Percentiles rank a stretch among this genome's conserved stretches.
phyloP scores from a whole-genome alignment of 805 yeast genomes.

The Lipomyces oligophaga region DNA sequence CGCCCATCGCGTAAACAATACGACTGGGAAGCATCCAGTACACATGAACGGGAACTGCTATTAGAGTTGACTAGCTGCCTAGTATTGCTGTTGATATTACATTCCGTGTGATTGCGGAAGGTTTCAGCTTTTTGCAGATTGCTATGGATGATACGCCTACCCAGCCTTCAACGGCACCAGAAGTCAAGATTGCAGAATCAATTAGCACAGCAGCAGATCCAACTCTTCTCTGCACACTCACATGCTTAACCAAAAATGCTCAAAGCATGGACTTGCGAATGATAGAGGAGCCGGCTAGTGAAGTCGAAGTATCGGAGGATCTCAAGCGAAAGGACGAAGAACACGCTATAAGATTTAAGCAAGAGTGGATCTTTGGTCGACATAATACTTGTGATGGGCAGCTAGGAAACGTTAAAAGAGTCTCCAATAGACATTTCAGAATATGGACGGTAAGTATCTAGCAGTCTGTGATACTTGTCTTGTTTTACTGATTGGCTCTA shows the following conservation, averaged over 20 bases:
- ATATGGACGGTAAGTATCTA: slow-evolving; percentile 44
- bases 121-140: too few relatives aligned
- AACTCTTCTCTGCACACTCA: slow-evolving; percentile 27
- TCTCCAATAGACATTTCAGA: slow-evolving; percentile 68
- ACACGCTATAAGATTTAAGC: too few relatives aligned
- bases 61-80: too few relatives aligned
- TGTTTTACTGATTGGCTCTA: too few relatives aligned
- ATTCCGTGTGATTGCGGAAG: too few relatives aligned
- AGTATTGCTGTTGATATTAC: too few relatives aligned
- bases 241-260: slow-evolving; percentile 20
- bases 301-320: slow-evolving; percentile 17
- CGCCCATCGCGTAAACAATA: background rate
- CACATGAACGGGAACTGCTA: background rate
- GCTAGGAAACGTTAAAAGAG: slow-evolving; percentile 57
- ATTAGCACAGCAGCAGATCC: slow-evolving; percentile 6
- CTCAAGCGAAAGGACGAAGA: slow-evolving; percentile 11
- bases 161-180: slow-evolving; percentile 19
- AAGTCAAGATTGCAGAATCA: background rate
- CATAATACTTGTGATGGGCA: slow-evolving; percentile 60
- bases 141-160: slow-evolving; percentile 24
- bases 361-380: slow-evolving; percentile 73
- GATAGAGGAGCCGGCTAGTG: slow-evolving; percentile 11
- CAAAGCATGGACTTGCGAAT: slow-evolving; percentile 5
- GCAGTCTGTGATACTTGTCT: too few relatives aligned
- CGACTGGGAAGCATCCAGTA: background rate